Percentiles rank a stretch among this genome's conserved stretches.
Conservation (phyloP, 2,329 filamentous ascomycete species). For the Colletotrichum theobromicola region DNA sequence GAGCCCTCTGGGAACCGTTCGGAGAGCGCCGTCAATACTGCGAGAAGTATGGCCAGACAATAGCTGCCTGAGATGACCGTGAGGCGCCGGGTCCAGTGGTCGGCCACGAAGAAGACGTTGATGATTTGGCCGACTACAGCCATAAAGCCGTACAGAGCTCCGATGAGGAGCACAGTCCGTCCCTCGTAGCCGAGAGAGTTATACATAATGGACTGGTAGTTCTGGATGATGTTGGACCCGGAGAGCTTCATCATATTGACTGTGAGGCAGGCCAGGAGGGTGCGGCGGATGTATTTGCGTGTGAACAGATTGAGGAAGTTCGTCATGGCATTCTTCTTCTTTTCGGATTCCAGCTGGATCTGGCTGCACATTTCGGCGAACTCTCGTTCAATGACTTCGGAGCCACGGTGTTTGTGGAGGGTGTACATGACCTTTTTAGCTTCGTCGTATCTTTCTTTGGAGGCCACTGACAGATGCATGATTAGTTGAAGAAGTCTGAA, state of each 20-base stretch:
- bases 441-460: conserved; percentile 28
- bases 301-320: conserved; percentile 29
- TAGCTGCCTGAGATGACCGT: neutral
- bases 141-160: conserved; percentile 45
- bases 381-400: conserved; percentile 25
- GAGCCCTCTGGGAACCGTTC: conserved; percentile 17
- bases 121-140: conserved; percentile 33
- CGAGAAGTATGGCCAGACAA: neutral
- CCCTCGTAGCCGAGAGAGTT: conserved; percentile 52
- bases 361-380: conserved; percentile 28
- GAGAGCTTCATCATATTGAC: conserved; percentile 35
- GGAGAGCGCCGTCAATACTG: conserved; percentile 27
- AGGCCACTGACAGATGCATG: neutral
- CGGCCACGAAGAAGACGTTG: conserved; percentile 30
- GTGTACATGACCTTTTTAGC: conserved; percentile 27
- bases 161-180: conserved; percentile 51
- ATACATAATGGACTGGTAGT: conserved; percentile 38
- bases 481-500: neutral
- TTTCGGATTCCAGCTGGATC: conserved; percentile 25
- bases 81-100: conserved; percentile 30
- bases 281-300: conserved; percentile 30
- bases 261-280: conserved; percentile 31
- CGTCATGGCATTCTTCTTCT: conserved; percentile 9
- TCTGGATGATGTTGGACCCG: conserved; percentile 30
- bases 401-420: conserved; percentile 27